These are phyloP conservation scores for Priceomyces haplophilus DNA, from an alignment of 805 yeast species.

Conservation along the genomic window DNA sequence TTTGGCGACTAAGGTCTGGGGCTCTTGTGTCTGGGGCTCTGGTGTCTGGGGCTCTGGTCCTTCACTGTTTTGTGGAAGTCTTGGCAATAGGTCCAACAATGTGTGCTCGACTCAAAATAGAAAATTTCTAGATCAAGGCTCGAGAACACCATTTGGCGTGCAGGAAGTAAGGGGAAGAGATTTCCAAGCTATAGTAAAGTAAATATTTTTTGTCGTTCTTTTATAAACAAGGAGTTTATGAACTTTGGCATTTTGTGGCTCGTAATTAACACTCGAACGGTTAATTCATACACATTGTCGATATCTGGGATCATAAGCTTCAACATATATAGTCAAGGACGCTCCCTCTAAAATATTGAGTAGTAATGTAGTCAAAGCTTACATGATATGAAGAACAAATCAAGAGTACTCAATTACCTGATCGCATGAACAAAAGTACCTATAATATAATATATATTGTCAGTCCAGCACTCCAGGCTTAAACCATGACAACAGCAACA, in stretches of 20 bases:
- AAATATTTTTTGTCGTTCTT: background rate
- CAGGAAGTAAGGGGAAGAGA: background rate
- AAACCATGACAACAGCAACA: slow-evolving; percentile 18
- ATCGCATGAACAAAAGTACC: background rate
- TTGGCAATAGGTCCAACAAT: background rate
- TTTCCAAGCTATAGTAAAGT: background rate
- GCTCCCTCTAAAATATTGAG: too few relatives aligned
- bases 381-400: background rate
- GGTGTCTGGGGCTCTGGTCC: too few relatives aligned
- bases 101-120: background rate
- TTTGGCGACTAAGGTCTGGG: too few relatives aligned
- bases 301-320: slow-evolving; percentile 1
- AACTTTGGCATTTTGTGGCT: background rate
- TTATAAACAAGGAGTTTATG: background rate
- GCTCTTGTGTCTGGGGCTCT: too few relatives aligned
- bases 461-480: background rate
- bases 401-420: background rate
- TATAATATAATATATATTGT: too few relatives aligned
- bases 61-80: background rate
- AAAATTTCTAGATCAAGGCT: slow-evolving; percentile 2
- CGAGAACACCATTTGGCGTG: too few relatives aligned
- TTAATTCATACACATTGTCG: background rate
- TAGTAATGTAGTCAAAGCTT: too few relatives aligned
- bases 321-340: too few relatives aligned
- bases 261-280: background rate